Conservation (phyloP, 768 basidiomycete species). For the Tricholoma furcatifolium region DNA sequence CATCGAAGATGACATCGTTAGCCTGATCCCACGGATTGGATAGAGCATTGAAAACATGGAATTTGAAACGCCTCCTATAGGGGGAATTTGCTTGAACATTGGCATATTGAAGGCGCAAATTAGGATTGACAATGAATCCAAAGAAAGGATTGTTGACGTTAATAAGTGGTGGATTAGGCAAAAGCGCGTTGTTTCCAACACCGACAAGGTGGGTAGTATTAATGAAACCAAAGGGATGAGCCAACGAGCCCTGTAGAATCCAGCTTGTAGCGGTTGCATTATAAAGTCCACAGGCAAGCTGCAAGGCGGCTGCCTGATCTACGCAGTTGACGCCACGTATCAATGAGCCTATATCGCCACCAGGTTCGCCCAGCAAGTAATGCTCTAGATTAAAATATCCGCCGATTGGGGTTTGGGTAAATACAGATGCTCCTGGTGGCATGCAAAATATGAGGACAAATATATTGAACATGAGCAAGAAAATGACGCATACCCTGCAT, state of each 20-base stretch:
- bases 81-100: neutral
- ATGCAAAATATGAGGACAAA: too few relatives aligned
- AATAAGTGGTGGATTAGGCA: neutral
- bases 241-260: neutral
- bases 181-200: neutral
- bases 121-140: neutral
- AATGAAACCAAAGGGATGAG: neutral
- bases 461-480: too few relatives aligned
- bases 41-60: neutral
- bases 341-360: too few relatives aligned
- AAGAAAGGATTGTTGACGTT: slow-evolving; percentile 7
- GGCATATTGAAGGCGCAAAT: too few relatives aligned
- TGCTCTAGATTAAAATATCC: too few relatives aligned
- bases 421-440: too few relatives aligned
- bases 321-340: too few relatives aligned
- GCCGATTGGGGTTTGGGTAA: too few relatives aligned
- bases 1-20: neutral
- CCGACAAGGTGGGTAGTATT: neutral
- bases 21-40: neutral
- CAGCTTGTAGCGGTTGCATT: neutral
- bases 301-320: too few relatives aligned
- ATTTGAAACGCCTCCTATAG: neutral
- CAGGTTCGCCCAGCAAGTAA: too few relatives aligned
- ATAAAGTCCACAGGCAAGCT: too few relatives aligned
- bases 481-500: too few relatives aligned